A percentile compares a stretch with the other conserved stretches of the same genome.
These are phyloP conservation scores for Alternaria brassicae DNA, from an alignment of 2,329 filamentous ascomycete genomes.

Conservation along the genomic window DNA sequence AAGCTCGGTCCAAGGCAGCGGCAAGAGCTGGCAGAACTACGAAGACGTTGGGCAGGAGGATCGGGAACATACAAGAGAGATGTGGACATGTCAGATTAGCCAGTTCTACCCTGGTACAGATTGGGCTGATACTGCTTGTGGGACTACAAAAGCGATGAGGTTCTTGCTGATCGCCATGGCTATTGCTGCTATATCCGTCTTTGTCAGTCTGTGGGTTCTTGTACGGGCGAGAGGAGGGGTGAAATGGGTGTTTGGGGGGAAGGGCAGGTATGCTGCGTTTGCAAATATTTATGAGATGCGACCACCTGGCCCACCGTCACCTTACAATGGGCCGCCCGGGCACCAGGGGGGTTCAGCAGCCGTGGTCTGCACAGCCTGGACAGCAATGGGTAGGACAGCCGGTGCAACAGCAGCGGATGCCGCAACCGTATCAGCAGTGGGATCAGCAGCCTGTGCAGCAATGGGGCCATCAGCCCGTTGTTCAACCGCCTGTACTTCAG, in stretches of 20 bases:
- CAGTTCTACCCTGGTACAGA: conserved; percentile 21
- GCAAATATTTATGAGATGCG: conserved; percentile 35
- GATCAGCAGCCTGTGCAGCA: neutral
- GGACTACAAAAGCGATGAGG: conserved; percentile 32
- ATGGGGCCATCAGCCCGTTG: neutral
- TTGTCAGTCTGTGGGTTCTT: conserved; percentile 30
- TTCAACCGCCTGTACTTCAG: neutral
- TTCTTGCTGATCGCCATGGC: conserved; percentile 35
- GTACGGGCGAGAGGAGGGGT: conserved; percentile 34
- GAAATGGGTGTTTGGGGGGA: conserved; percentile 38
- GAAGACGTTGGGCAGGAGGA: conserved; percentile 23
- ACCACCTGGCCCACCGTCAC: neutral
- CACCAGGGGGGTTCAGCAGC: conserved; percentile 7
- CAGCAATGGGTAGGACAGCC: conserved; percentile 17
- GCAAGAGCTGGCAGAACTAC: conserved; percentile 25
- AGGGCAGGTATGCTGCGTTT: conserved; percentile 40
- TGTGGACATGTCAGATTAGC: conserved; percentile 38
- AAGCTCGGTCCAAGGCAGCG: conserved; percentile 26
- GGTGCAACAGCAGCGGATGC: conserved; percentile 12
- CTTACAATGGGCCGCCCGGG: conserved; percentile 1
- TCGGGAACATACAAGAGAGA: conserved; percentile 33
- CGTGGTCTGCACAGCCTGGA: conserved; percentile 3
- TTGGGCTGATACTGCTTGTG: conserved; percentile 38
- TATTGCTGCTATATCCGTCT: conserved; percentile 24
- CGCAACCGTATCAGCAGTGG: conserved; percentile 15